Evolutionary conservation across 2,329 filamentous ascomycete genomes (phyloP).

Genomic region (Emmonsia crescens): DNA sequence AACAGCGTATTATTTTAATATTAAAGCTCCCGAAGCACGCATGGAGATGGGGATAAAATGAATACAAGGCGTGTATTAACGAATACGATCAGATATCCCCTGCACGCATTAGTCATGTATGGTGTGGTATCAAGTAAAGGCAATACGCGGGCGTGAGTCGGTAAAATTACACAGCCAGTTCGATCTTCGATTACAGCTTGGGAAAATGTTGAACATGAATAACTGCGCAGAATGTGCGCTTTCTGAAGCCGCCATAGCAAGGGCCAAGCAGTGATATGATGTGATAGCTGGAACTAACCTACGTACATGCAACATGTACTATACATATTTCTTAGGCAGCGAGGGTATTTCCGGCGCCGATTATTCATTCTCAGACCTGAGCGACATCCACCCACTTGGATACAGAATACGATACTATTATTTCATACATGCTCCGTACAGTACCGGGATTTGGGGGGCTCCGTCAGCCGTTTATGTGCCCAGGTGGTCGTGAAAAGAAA

Average conservation of each 20-base stretch:
- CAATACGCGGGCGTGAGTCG: background rate
- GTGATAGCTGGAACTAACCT: background rate
- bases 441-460: background rate
- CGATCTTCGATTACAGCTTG: too few relatives aligned
- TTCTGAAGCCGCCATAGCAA: background rate
- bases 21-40: too few relatives aligned
- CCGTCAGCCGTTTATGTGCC: background rate
- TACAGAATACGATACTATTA: background rate
- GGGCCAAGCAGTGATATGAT: background rate
- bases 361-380: too few relatives aligned
- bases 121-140: background rate
- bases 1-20: too few relatives aligned
- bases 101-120: background rate
- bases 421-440: background rate
- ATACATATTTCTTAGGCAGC: background rate
- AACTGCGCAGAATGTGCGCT: background rate
- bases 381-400: background rate
- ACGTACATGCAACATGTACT: too few relatives aligned
- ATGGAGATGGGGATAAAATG: too few relatives aligned
- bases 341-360: too few relatives aligned
- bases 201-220: too few relatives aligned
- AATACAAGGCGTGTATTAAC: background rate
- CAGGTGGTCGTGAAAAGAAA: background rate
- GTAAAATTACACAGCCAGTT: background rate
- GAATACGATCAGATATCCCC: background rate